Percentiles rank a stretch among this genome's conserved stretches.
Conservation (phyloP, 2,329 filamentous ascomycete genomes). For the Bipolaris zeicola region DNA sequence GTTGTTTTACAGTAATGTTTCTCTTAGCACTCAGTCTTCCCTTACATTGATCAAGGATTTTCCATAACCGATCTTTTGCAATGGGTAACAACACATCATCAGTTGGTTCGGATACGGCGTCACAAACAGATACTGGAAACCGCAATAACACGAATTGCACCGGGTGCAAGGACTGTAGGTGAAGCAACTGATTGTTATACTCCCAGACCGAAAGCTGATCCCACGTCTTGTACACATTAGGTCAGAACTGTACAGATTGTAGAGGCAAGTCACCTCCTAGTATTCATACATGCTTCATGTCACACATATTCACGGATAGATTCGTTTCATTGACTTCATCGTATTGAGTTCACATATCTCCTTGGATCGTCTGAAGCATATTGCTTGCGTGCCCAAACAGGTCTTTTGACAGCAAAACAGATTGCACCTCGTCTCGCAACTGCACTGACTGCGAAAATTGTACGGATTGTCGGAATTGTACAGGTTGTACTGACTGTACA, state of each 20-base stretch:
- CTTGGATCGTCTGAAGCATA: not conserved
- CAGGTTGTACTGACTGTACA: slow-evolving; percentile 5
- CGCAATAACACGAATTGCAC: slow-evolving; percentile 11
- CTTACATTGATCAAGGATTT: not conserved
- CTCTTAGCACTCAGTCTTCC: not conserved
- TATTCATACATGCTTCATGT: not conserved
- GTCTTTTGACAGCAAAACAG: not conserved
- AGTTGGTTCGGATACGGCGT: not conserved
- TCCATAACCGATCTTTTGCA: not conserved
- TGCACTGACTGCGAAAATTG: slow-evolving; percentile 4
- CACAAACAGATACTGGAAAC: not conserved
- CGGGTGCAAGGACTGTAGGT: slow-evolving; percentile 10
- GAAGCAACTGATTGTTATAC: not conserved
- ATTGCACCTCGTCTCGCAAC: slow-evolving; percentile 6
- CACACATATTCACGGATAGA: no score
- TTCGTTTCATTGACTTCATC: no score
- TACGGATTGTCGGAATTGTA: slow-evolving; percentile 7
- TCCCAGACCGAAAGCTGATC: not conserved
- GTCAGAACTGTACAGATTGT: slow-evolving; percentile 10
- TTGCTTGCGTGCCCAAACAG: no score
- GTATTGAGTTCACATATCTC: no score
- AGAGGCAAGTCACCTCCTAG: not conserved
- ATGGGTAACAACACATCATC: slow-evolving; percentile 7
- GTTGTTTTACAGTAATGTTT: no score
- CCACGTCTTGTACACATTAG: not conserved